Base-by-base conservation (phyloP, 768 basidiomycete genomes). In the Suillus sp. region DNA sequence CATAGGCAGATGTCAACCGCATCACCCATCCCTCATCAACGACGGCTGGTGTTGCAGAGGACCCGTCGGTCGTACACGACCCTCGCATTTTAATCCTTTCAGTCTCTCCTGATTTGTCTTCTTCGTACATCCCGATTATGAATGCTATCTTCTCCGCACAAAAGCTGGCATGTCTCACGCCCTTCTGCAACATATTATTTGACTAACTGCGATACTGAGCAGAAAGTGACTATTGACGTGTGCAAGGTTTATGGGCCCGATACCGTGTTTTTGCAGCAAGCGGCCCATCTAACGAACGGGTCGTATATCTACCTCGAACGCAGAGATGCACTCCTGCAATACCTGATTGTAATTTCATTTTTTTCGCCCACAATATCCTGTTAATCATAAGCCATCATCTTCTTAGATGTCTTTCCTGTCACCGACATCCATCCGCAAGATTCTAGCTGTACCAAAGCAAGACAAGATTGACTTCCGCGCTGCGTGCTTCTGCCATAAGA, bases 111-210 rank as follows among this genome's bases (percentile, higher is more conserved):
- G 92, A 96, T 77, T 82, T 90, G 34, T 90, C 92, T 10, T 84
- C 89, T 9, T 93, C 95, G 11, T 99, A 99, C 76, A 96, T 99
- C 56, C 93, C 96, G 30, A 89, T 99, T 73, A 99, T 99, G 97
- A 99, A 99, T 74, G 90, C 95, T 60, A 99, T 99, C 56, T 99
- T 99, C 78, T 95, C 96, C 20, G 97, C 97, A 5, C 97, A 99
- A 76, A 99, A 99, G 79, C 82, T 95, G 68, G 96, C 93, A 66
- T 68, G 89, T 76, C 58, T 25, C 62, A 38, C 47, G 34, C 59
- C 27, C 38, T 61, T 53, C 47, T n/a, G 40, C n/a, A 14, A 59
- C 20, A 34, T 53, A 5, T 30, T 35, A 27, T 18, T 13, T 18
- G 14, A 11, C 20, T 43, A 54, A 43, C 54, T 64, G 6, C 48